Evolutionary conservation across 108 stramenopile genomes (phyloP).

Genomic region (Nitzschia putrida): DNA sequence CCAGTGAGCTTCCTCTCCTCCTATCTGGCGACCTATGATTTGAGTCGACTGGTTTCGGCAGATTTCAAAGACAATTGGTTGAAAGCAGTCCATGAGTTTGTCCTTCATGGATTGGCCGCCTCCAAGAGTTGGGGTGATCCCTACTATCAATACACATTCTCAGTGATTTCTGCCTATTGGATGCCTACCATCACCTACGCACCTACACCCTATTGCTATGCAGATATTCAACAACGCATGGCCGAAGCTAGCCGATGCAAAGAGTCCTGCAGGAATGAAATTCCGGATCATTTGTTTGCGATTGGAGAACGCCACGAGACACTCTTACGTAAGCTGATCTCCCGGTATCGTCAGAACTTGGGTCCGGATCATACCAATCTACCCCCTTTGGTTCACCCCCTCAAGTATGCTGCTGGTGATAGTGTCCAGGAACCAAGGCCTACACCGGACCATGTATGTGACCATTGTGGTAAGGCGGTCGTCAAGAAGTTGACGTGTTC

Average conservation of each 20-base stretch:
- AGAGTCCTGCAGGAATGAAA: neutral
- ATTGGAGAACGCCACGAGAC: slow-evolving; percentile 22
- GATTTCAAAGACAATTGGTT: slow-evolving; percentile 8
- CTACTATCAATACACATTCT: slow-evolving; percentile 15
- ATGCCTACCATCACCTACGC: slow-evolving; percentile 12
- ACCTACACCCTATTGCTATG: slow-evolving; percentile 4
- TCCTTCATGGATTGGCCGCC: neutral
- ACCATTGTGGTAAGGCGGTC: slow-evolving; percentile 12
- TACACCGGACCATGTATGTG: neutral
- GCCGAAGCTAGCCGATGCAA: slow-evolving; percentile 11
- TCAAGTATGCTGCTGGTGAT: too few relatives aligned
- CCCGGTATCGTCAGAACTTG: too few relatives aligned
- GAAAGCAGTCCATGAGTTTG: slow-evolving; percentile 9
- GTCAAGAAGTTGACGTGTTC: slow-evolving; percentile 20
- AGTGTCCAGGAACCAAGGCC: too few relatives aligned
- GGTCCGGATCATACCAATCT: too few relatives aligned
- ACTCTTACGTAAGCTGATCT: neutral
- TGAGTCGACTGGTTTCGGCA: neutral
- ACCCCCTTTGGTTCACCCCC: too few relatives aligned
- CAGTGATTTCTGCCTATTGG: slow-evolving; percentile 20
- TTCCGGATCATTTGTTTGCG: slow-evolving; percentile 8
- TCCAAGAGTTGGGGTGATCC: slow-evolving; percentile 22
- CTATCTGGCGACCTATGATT: slow-evolving; percentile 8
- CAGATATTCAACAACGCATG: slow-evolving; percentile 1
- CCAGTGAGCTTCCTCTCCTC: slow-evolving; percentile 1